Percentiles rank a stretch among this genome's conserved stretches.
Conservation (phyloP, 257 asterid genomes). For the Solanum pimpinellifolium region DNA sequence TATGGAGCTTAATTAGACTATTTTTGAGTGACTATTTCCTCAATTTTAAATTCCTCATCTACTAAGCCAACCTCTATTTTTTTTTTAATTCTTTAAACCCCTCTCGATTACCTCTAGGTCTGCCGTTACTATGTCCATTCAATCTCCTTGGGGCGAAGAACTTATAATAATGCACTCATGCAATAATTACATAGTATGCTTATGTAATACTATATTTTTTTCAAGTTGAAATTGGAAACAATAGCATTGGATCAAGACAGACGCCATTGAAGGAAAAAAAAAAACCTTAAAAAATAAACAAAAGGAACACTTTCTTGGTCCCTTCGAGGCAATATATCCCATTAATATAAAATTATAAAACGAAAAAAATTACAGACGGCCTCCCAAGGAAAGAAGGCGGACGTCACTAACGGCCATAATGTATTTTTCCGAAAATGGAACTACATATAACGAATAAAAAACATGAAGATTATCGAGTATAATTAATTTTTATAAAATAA, state of each 20-base stretch:
- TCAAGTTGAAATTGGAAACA: too few species aligned
- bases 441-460: too few species aligned
- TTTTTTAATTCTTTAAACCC: too few species aligned
- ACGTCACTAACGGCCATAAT: too few species aligned
- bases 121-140: neutral
- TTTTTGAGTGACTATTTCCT: too few species aligned
- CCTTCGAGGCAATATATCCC: neutral
- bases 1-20: too few species aligned
- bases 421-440: too few species aligned
- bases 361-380: neutral
- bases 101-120: too few species aligned
- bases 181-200: neutral
- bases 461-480: too few species aligned
- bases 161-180: neutral
- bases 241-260: neutral
- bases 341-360: neutral
- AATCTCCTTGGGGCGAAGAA: neutral
- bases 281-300: neutral
- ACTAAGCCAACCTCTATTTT: too few species aligned
- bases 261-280: neutral
- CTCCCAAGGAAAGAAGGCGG: neutral
- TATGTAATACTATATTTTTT: neutral
- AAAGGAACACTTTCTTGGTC: neutral
- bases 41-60: too few species aligned
- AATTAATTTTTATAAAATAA: neutral